These are phyloP conservation scores for Flaveria robusta DNA, from an alignment of 129 eudicot genomes.

Conservation along the genomic window DNA sequence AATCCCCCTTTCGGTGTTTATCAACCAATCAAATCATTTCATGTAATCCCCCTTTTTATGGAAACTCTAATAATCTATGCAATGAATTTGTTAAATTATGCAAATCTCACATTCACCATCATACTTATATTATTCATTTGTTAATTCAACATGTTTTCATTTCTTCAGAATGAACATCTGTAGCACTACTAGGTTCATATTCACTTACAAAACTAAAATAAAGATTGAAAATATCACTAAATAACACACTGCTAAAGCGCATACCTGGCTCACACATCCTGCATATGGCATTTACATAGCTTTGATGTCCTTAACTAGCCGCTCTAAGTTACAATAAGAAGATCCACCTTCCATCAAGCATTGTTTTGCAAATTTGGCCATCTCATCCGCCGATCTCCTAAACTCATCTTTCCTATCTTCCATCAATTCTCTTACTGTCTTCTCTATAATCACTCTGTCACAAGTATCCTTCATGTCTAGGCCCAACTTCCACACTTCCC, in stretches of 20 bases:
- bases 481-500: constrained; percentile 54
- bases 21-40: too few relatives aligned
- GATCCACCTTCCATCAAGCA: constrained; percentile 49
- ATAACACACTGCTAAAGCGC: not conserved
- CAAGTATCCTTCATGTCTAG: constrained; percentile 54
- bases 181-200: not conserved
- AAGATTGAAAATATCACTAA: not conserved
- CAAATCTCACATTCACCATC: too few relatives aligned
- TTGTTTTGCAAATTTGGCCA: constrained; percentile 33
- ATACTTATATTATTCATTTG: too few relatives aligned
- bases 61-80: too few relatives aligned
- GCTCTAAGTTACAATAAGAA: constrained; percentile 38
- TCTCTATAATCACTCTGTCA: constrained; percentile 44
- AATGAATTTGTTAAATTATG: too few relatives aligned
- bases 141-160: too few relatives aligned
- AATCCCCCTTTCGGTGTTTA: too few relatives aligned
- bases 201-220: not conserved
- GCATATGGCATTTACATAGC: constrained; percentile 19
- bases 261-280: constrained; percentile 1
- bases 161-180: not conserved
- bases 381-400: constrained; percentile 27
- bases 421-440: constrained; percentile 51
- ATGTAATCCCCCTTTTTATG: too few relatives aligned
- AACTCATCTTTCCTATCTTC: constrained; percentile 38
- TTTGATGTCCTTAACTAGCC: constrained; percentile 45